Evolutionary conservation across 2,329 filamentous ascomycete species (phyloP).

Genomic region (Fusarium nanum): DNA sequence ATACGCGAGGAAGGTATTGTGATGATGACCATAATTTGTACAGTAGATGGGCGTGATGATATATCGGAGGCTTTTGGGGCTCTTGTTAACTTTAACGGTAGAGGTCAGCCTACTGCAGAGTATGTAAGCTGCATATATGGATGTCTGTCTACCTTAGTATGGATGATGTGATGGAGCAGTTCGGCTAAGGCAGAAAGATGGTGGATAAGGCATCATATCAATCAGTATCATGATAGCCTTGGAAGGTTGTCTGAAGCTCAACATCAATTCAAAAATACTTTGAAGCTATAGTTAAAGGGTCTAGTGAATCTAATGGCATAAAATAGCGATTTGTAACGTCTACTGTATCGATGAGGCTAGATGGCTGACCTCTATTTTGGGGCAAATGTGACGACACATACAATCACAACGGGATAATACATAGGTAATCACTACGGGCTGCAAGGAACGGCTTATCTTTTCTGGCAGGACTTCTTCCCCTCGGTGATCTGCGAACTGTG

Average conservation of each 20-base stretch:
- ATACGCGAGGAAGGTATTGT: neutral
- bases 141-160: neutral
- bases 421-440: constrained; percentile 17
- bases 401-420: constrained; percentile 30
- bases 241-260: neutral
- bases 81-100: neutral
- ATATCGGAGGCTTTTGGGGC: neutral
- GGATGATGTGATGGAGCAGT: neutral
- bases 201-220: constrained; percentile 29
- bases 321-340: neutral
- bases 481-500: neutral
- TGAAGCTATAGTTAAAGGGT: neutral
- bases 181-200: constrained; percentile 25
- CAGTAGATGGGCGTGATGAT: neutral
- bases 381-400: constrained; percentile 30
- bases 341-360: constrained; percentile 2
- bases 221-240: neutral
- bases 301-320: neutral
- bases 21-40: neutral
- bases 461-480: constrained; percentile 19
- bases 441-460: constrained; percentile 39
- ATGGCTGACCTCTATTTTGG: constrained; percentile 21
- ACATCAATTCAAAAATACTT: neutral
- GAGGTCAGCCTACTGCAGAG: neutral
- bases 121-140: neutral